Evolutionary conservation across 371 early-diverging fungal genomes (phyloP).

Genomic region (Syncephalastrum racemosum): DNA sequence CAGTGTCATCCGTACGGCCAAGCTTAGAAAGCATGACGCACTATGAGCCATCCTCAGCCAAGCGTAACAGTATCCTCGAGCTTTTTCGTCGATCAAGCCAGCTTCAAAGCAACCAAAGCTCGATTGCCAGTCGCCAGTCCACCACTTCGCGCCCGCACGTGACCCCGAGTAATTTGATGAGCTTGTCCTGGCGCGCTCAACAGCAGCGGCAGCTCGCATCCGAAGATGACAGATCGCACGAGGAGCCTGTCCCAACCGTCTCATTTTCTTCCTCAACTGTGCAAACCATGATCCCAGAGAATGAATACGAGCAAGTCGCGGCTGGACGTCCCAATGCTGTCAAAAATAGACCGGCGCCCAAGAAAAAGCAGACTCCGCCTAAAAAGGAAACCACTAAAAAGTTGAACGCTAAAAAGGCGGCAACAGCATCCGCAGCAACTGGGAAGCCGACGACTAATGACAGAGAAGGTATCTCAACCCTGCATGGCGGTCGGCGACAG

Average conservation of each 20-base stretch:
- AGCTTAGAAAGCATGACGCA: too few species aligned
- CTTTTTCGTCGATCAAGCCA: too few species aligned
- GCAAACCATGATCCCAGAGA: conserved; percentile 40
- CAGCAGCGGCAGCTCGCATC: conserved; percentile 27
- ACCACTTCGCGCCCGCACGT: too few species aligned
- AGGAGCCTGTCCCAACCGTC: conserved; percentile 24
- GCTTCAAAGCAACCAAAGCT: too few species aligned
- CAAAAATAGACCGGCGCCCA: too few species aligned
- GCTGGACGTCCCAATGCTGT: too few species aligned
- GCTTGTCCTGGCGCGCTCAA: conserved; percentile 5
- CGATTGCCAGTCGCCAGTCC: too few species aligned
- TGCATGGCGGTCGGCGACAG: conserved; percentile 15
- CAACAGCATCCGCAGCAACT: not conserved
- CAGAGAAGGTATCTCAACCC: conserved; percentile 3
- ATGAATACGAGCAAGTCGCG: conserved; percentile 16
- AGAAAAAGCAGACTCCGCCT: too few species aligned
- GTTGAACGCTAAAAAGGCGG: not conserved
- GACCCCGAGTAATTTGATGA: conserved; percentile 1
- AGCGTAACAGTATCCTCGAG: too few species aligned
- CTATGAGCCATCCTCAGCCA: too few species aligned
- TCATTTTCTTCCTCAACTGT: conserved; percentile 45
- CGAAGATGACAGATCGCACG: conserved; percentile 5
- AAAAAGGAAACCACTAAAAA: too few species aligned
- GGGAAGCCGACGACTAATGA: not conserved
- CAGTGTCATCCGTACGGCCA: too few species aligned